Evolutionary conservation across 2,329 filamentous ascomycete species (phyloP).

Genomic region (Zarea fungicola): DNA sequence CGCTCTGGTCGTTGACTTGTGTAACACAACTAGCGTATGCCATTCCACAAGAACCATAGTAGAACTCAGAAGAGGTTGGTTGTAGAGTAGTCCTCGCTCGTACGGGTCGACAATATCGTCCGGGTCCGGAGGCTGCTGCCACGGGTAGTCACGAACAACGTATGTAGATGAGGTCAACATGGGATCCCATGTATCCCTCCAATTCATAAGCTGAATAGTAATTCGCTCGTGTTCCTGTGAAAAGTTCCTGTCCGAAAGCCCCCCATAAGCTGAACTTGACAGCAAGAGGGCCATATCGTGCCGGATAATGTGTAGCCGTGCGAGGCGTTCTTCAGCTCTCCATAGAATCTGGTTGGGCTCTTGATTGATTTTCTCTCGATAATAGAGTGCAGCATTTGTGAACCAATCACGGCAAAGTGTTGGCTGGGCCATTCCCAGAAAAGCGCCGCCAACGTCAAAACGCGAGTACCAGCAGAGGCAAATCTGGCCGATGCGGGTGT

Average conservation of each 20-base stretch:
- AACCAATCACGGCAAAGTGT: conserved; percentile 78
- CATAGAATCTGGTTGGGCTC: conserved; percentile 60
- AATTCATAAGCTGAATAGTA: conserved; percentile 39
- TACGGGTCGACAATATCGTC: conserved; percentile 73
- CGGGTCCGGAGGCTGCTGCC: conserved; percentile 44
- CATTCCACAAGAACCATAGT: conserved; percentile 75
- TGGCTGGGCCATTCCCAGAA: conserved; percentile 75
- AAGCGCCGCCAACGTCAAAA: conserved; percentile 78
- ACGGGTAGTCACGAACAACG: conserved; percentile 59
- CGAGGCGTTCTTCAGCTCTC: conserved; percentile 62
- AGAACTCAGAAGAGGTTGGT: conserved; percentile 64
- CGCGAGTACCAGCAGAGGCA: conserved; percentile 85
- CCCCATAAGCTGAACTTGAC: conserved; percentile 58
- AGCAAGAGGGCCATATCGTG: conserved; percentile 78
- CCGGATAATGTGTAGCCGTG: conserved; percentile 65
- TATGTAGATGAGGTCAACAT: conserved; percentile 56
- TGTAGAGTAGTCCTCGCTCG: conserved; percentile 62
- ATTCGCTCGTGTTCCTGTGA: conserved; percentile 53
- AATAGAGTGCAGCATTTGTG: conserved; percentile 56
- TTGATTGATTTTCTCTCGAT: conserved; percentile 49
- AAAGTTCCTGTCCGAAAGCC: conserved; percentile 63
- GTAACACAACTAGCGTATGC: conserved; percentile 74
- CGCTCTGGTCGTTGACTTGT: conserved; percentile 64
- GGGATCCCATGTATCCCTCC: conserved; percentile 55
- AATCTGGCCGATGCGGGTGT: conserved; percentile 64